Evolutionary conservation across 371 early-diverging fungal genomes (phyloP), one percentile per base, ranked within the genome.

Genomic region (Mucor saturninus): DNA sequence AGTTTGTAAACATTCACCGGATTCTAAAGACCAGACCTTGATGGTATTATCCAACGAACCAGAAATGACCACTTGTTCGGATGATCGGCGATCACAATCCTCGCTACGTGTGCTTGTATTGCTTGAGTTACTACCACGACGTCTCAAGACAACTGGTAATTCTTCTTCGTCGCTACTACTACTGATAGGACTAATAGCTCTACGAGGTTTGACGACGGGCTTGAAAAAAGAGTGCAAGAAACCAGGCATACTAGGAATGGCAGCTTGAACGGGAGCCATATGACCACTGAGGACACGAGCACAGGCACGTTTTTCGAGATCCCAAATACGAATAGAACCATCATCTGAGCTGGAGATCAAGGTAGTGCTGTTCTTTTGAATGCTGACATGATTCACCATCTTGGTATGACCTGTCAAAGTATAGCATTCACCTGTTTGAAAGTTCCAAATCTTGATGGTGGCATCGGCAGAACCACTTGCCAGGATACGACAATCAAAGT

Each of bases 361-460:
- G 11, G 72, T 65, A 29, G 76, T 74, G 21, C 54, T 60, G 21
- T 79, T 83, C 42, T 78, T 83, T 53, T 85, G 84, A 38, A 97
- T 77, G 40, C 81, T 83, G 42, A 97, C 93, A 42, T 86, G 80
- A 72, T 93, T 95, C 35, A 95, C 92, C 62, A 80, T 74, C 58
- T 92, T 91, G 0, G 83, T 76, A 64, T 96, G 95, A 1, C 96
- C 97, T 4, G 72, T 74, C 29, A 97, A 74, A 1, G 85, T 83
- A 46, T 86, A 89, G 67, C 91, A 88, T 63, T 90, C 87, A 15
- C 93, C 93, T 4, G 91, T 86, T 14, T 83, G 80, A 67, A 96
- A 87, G 68, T 97, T 95, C 95, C 95, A 98, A 21, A 98, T 86
- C 52, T 93, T 90, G 62, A 99, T 93, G 7, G 86, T 87, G 13